These are phyloP conservation scores for Psilocybe subaeruginosa DNA, from an alignment of 768 basidiomycete species.

Conservation along the genomic window DNA sequence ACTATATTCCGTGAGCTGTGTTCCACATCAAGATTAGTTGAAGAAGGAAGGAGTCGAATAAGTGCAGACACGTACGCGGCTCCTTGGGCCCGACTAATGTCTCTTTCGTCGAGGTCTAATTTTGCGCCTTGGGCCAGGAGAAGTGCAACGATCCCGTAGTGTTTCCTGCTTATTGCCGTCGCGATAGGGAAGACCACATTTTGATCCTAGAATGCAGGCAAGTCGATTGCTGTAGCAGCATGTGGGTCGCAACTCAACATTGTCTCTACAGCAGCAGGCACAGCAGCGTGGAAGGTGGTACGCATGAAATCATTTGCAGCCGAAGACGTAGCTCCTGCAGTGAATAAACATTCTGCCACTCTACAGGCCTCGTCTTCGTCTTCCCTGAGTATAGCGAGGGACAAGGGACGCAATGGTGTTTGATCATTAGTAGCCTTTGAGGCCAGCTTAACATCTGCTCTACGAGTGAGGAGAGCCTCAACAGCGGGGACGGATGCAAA, in stretches of 20 bases:
- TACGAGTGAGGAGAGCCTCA: conserved; percentile 47
- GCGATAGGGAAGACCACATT: conserved; percentile 39
- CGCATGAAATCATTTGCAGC: conserved; percentile 37
- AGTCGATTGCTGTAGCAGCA: conserved; percentile 38
- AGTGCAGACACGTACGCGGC: conserved; percentile 29
- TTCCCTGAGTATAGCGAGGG: conserved; percentile 40
- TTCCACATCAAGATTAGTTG: not conserved
- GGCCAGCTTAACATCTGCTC: conserved; percentile 45
- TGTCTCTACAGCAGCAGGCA: conserved; percentile 37
- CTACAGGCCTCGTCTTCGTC: conserved; percentile 43
- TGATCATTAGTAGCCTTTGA: conserved; percentile 30
- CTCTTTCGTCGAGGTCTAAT: conserved; percentile 34
- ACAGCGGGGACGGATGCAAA: conserved; percentile 46
- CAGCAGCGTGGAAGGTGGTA: conserved; percentile 45
- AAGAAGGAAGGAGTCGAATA: not conserved
- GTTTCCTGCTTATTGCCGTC: conserved; percentile 33
- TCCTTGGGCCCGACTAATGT: conserved; percentile 34
- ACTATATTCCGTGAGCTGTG: conserved; percentile 19
- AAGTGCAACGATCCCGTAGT: conserved; percentile 38
- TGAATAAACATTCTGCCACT: conserved; percentile 42
- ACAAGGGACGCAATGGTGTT: conserved; percentile 38
- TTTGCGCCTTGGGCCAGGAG: conserved; percentile 47
- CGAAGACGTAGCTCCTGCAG: conserved; percentile 44
- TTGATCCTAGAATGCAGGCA: conserved; percentile 31
- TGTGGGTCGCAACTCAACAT: conserved; percentile 46